Evolutionary conservation across 2,329 filamentous ascomycete genomes (phyloP), one percentile per base, ranked within the genome.

Genomic region (Falciphora oryzae): DNA sequence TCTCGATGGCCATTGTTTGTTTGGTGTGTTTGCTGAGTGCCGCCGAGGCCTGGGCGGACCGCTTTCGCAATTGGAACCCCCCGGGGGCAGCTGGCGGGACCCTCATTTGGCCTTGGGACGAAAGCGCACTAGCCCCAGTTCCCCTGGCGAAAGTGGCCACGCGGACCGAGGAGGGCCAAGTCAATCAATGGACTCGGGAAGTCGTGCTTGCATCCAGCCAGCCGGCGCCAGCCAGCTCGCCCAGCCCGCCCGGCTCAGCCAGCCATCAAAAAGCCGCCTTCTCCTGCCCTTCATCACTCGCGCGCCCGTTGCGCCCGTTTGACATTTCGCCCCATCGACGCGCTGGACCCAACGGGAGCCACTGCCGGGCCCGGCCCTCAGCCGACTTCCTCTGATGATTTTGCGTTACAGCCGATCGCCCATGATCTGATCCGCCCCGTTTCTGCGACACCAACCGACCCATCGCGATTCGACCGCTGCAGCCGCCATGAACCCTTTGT

Each of bases 341-440:
- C 44, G 44, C 44, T n/a, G 44, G 44, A 22, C 14, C 57, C 14
- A 11, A 58, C 57, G 18, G 29, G 57, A 58, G 27, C 57, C 57
- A 18, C 57, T 31, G 57, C 57, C 27, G 18, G 57, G n/a, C 25
- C 25, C 22, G 57, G 57, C 27, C 57, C 27, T 29, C 25, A 18
- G 22, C 58, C 58, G 27, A 29, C 58, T 13, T n/a, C 31, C 28
- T 60, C 58, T 60, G 58, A 28, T 60, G 58, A 60, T 60, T 60
- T 53, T 28, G 58, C 22, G 28, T 60, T 60, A 18, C 58, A 60
- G 31, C 14, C 27, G 58, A 32, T 60, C 29, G 27, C 16, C 58
- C 28, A 60, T 60, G 58, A 60, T 28, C 58, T 60, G 58, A 60
- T 60, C 27, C 22, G 8, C 3, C 28, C 58, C 28, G 58, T 53